phyloP scores from a whole-genome alignment of 2,329 filamentous ascomycete genomes.

The Penicillium paneum region DNA sequence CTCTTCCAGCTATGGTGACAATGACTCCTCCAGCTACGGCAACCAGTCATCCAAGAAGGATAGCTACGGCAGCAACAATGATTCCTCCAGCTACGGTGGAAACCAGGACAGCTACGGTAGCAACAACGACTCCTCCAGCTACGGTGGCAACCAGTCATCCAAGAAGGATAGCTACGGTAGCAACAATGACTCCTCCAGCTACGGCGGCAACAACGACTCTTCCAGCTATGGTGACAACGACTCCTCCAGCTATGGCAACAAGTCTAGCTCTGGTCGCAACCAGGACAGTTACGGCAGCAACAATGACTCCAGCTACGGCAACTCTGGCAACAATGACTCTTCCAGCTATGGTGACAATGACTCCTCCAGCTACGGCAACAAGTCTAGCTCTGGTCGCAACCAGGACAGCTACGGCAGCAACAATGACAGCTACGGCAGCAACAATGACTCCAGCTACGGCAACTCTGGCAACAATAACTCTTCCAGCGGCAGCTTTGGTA shows the following conservation, averaged over 20 bases:
- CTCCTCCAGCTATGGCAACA: not conserved
- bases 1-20: not conserved
- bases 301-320: not conserved
- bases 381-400: not conserved
- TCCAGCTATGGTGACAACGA: not conserved
- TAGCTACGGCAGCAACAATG: not conserved
- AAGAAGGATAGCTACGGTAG: not conserved
- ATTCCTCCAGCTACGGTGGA: too few relatives aligned
- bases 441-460: not conserved
- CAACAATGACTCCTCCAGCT: too few relatives aligned
- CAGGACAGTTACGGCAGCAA: not conserved
- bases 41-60: constrained; percentile 1
- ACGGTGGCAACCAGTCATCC: not conserved
- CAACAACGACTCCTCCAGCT: not conserved
- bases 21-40: not conserved
- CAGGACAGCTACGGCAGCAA: not conserved
- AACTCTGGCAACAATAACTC: not conserved
- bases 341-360: not conserved
- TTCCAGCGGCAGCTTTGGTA: not conserved
- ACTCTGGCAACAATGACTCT: not conserved
- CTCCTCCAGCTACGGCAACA: not conserved
- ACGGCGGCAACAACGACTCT: not conserved
- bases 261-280: not conserved
- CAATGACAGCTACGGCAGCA: not conserved
- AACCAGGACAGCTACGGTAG: not conserved